phyloP scores from a whole-genome alignment of 108 stramenopile species.

The Schizochytrium sp. region DNA sequence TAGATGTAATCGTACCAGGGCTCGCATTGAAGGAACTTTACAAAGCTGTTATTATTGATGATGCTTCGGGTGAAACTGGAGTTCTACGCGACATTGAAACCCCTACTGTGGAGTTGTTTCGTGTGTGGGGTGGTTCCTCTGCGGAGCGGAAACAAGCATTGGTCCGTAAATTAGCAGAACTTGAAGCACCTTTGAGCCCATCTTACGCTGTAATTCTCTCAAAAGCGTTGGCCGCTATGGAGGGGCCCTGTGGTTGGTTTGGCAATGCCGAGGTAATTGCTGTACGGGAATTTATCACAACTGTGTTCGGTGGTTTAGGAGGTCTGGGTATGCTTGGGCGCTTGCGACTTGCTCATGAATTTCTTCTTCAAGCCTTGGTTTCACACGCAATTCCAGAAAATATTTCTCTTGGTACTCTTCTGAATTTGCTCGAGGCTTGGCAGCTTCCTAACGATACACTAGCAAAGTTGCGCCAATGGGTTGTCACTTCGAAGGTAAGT shows the following conservation, averaged over 20 bases:
- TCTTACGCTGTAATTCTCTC: neutral
- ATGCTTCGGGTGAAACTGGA: neutral
- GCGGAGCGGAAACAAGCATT: neutral
- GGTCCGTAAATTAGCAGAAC: neutral
- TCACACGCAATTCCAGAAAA: neutral
- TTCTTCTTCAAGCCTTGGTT: neutral
- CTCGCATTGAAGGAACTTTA: neutral
- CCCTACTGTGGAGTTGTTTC: neutral
- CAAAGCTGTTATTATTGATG: conserved; percentile 17
- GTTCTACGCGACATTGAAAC: conserved; percentile 16
- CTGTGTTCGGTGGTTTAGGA: neutral
- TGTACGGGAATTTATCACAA: conserved; percentile 5
- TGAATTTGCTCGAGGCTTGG: neutral
- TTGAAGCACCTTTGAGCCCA: neutral
- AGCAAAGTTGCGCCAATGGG: neutral
- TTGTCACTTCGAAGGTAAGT: neutral
- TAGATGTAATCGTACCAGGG: neutral
- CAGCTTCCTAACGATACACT: neutral
- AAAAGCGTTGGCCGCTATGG: neutral
- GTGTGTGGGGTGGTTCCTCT: neutral
- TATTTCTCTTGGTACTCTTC: neutral
- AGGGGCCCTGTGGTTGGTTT: neutral
- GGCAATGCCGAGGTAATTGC: neutral
- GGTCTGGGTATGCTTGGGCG: conserved; percentile 9
- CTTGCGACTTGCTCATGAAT: neutral